Evolutionary conservation across 1,284 basidiomycete genomes (phyloP), one percentile per base, ranked within the genome.

Genomic region (Ceraceosorus guamensis): DNA sequence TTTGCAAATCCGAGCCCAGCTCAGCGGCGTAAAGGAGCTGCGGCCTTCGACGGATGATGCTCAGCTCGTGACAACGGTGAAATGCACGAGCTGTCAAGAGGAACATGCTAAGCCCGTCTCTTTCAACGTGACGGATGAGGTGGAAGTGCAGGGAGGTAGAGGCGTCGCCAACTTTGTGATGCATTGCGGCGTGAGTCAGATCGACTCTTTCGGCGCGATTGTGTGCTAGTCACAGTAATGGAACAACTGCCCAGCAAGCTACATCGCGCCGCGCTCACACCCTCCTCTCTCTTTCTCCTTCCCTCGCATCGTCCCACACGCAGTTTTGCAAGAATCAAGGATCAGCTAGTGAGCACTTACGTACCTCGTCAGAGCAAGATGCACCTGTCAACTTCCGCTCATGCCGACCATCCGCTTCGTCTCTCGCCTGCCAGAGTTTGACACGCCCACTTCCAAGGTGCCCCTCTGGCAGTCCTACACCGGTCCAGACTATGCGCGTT

Each of bases 61-160:
- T 48, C 62, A 61, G 5, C 53, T 76, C 2, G 64, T 75, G 59
- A 43, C 71, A 18, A 51, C 46, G 10, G 56, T 67, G 32, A 71
- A 73, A 59, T 76, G 73, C 59, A 70, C 63, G 4, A 66, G 65
- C 6, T 76, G 73, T 49, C 72, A 72, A 43, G 73, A 76, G 52
- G 54, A 52, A 18, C 73, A 76, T 44, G 48, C 67, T 30, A 73
- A 72, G 33, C 32, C 61, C 2, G 69, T 76, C 1, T 65, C 67
- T 2, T 53, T 76, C 30, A 62, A 61, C 8, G 63, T 66, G 1
- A 48, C 46, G 6, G 67, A 70, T 24, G 59, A 67, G 41, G 54
- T 59, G 16, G 73, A 76, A 32, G 50, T 72, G 67, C 62, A 63
- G 16, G 67, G 65, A 39, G 67, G 70, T 31, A 51, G 71, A 2